phyloP scores from a whole-genome alignment of 768 basidiomycete species.

The Phanerodontia chrysosporium region DNA sequence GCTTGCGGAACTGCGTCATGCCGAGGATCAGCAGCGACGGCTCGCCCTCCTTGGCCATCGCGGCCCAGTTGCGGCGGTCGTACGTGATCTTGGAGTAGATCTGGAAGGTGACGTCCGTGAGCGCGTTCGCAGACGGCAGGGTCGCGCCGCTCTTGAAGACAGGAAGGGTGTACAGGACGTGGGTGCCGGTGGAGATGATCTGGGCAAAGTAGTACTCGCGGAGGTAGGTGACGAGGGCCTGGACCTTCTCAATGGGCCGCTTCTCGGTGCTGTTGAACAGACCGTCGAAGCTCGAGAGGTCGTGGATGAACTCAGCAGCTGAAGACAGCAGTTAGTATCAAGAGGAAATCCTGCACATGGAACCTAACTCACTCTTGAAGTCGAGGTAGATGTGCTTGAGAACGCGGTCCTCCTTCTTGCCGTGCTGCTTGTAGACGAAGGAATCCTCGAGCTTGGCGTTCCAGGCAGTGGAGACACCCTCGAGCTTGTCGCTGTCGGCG shows the following conservation, averaged over 20 bases:
- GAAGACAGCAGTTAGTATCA: not conserved
- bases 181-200: conserved; percentile 16
- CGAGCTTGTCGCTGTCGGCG: conserved; percentile 15
- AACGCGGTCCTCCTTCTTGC: conserved; percentile 3
- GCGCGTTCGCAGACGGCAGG: conserved; percentile 14
- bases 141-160: conserved; percentile 11
- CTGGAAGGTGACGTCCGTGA: conserved; percentile 21
- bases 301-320: conserved; percentile 24
- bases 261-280: conserved; percentile 14
- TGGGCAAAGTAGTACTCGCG: conserved; percentile 22
- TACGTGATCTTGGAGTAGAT: conserved; percentile 19
- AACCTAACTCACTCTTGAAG: conserved; percentile 19
- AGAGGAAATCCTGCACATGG: not conserved
- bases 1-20: conserved; percentile 17
- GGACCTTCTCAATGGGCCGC: conserved; percentile 18
- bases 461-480: conserved; percentile 9
- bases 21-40: conserved; percentile 24
- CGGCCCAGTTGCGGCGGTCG: conserved; percentile 18
- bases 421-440: conserved; percentile 13
- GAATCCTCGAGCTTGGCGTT: conserved; percentile 11
- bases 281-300: conserved; percentile 23
- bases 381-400: conserved; percentile 20
- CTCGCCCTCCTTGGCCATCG: conserved; percentile 13
- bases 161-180: conserved; percentile 25
- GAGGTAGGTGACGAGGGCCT: conserved; percentile 22